These are phyloP conservation scores for Tylopilus sp. DNA, from an alignment of 768 basidiomycete genomes.

Conservation along the genomic window DNA sequence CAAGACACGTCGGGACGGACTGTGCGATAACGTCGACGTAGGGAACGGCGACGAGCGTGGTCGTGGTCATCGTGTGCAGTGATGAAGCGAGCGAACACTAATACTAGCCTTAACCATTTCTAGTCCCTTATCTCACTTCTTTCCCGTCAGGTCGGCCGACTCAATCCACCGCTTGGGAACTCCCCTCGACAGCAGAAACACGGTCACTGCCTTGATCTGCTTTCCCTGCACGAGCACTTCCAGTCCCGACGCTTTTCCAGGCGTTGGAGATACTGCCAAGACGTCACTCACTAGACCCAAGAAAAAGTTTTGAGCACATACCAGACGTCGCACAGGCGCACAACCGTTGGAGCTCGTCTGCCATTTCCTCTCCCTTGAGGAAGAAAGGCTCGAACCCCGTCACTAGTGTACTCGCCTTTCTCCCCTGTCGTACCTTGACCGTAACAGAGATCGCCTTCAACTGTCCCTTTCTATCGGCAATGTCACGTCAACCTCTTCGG, in stretches of 20 bases:
- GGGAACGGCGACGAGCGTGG: slow-evolving; percentile 19
- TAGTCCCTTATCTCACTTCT: slow-evolving; percentile 34
- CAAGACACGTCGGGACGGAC: slow-evolving; percentile 40
- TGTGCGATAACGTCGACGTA: slow-evolving; percentile 17
- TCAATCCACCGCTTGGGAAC: slow-evolving; percentile 84
- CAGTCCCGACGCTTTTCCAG: slow-evolving; percentile 52
- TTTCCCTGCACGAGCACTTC: slow-evolving; percentile 88
- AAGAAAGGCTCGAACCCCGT: slow-evolving; percentile 79
- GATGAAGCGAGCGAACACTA: background rate
- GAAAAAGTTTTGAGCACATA: slow-evolving; percentile 28
- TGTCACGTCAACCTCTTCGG: background rate
- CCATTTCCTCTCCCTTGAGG: slow-evolving; percentile 65
- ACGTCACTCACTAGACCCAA: background rate
- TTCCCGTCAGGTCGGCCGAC: slow-evolving; percentile 40
- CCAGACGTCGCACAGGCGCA: slow-evolving; percentile 83
- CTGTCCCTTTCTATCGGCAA: slow-evolving; percentile 62
- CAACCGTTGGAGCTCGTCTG: slow-evolving; percentile 69
- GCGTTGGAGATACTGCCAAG: slow-evolving; percentile 54
- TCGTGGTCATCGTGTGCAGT: slow-evolving; percentile 6
- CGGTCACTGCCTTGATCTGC: slow-evolving; percentile 62
- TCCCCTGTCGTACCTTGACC: slow-evolving; percentile 72
- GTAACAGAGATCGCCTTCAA: slow-evolving; percentile 67
- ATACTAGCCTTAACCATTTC: background rate
- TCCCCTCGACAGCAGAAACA: slow-evolving; percentile 64
- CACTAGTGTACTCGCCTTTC: slow-evolving; percentile 72